Evolutionary conservation across 768 basidiomycete species (phyloP).

Genomic region (Mycena galericulata): DNA sequence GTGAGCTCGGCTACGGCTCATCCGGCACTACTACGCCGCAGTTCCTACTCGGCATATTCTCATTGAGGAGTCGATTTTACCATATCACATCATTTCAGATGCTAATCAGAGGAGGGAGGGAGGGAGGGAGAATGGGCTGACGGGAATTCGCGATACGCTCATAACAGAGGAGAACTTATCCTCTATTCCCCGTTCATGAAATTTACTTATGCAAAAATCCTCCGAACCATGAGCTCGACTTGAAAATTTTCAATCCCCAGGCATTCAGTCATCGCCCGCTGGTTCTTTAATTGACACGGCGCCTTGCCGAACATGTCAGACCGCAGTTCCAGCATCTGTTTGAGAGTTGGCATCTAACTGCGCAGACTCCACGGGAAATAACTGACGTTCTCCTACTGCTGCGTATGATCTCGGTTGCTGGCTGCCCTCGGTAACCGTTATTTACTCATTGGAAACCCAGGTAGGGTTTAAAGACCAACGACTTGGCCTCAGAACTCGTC

Average conservation of each 20-base stretch:
- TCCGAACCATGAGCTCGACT: constrained; percentile 1
- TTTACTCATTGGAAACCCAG: constrained; percentile 12
- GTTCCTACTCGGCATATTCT: constrained; percentile 11
- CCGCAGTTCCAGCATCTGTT: not conserved
- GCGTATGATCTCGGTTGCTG: constrained; percentile 9
- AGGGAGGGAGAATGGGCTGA: constrained; percentile 5
- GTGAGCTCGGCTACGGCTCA: too few relatives aligned
- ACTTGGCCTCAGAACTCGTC: constrained; percentile 14
- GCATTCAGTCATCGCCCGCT: constrained; percentile 7
- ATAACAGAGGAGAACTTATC: not conserved
- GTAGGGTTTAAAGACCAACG: constrained; percentile 7
- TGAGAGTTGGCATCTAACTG: constrained; percentile 16
- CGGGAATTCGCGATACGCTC: constrained; percentile 2
- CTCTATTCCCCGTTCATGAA: constrained; percentile 9
- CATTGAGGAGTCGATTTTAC: not conserved
- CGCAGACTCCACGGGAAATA: constrained; percentile 12
- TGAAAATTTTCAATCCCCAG: not conserved
- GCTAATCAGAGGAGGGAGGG: not conserved
- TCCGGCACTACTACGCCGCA: too few relatives aligned
- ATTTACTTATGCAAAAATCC: not conserved
- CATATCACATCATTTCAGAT: constrained; percentile 7
- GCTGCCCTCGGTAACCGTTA: constrained; percentile 7
- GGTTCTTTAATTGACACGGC: constrained; percentile 5
- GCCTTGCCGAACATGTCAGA: too few relatives aligned
- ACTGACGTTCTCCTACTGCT: constrained; percentile 17